Evolutionary conservation across 2,329 filamentous ascomycete genomes (phyloP), one percentile per base, ranked within the genome.

Genomic region (Bertia moriformis): DNA sequence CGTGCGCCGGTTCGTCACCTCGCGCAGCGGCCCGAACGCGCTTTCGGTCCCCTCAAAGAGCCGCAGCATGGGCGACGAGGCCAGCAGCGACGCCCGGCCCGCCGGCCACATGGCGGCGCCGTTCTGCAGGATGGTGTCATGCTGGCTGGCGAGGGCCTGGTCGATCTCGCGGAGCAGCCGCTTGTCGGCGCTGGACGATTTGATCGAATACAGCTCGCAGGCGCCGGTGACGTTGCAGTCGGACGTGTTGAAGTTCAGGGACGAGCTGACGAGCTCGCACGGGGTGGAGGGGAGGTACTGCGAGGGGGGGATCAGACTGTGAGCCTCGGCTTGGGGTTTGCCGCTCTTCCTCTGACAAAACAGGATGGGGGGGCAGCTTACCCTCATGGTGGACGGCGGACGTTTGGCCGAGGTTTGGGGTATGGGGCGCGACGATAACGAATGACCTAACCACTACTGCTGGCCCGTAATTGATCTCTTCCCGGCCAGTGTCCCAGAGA

Each of bases 131-230:
- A 93, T 73, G 4, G 87, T 84, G 49, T 87, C 83, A 68, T 96
- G 87, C 58, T 94, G 86, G 27, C 83, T 83, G 58, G 93, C 86
- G 42, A 98, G 74, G 20, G 84, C 87, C 53, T 83, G 78, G 56
- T 95, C 88, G 54, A 98, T 96, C 54, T 81, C 84, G 61, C 88
- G 91, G 68, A 95, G 95, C 5, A 98, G 68, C 56, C 95, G 96
- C 72, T 96, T 96, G 58, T 98, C 91, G 45, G 81, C 80, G 37
- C 88, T 87, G 40, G 89, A 87, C 19, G 91, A 88, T 61, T 98
- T 98, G 19, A 88, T 95, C 10, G 89, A 96, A 67, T 95, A 98
- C 15, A 96, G 71, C 59, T 98, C 91, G 67, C 89, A 96, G 46
- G 85, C 84, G 50, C 91, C 91, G 19, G 88, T 81, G 44, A 98